Base-by-base conservation (phyloP, 495 filamentous ascomycete species). In the Astrocystis sublimbata region DNA sequence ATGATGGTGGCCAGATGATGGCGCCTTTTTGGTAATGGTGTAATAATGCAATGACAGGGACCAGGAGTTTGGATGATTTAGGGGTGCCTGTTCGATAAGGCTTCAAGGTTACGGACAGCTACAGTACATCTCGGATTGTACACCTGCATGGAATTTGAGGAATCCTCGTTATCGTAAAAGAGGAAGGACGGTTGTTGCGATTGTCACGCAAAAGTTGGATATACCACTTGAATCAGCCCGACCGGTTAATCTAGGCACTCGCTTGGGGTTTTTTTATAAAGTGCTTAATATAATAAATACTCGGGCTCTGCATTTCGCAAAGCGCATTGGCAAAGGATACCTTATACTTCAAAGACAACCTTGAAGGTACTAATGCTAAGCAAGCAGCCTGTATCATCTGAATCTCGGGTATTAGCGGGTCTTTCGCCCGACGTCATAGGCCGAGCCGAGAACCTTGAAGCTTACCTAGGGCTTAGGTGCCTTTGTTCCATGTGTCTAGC, bases 231-330 rank as follows among this genome's bases (percentile, higher is more conserved):
- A 21, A 42, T 21, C n/a, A 36, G 13, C 17, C 38, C 40, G 31
- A 40, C 35, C 26, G 15, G 26, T 53, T 24, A 43, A 45, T 57
- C 31, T 33, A 33, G 54, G 31, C 36, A 43, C 21, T 55, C 9
- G 41, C 6, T 56, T 28, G 60, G 36, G 24, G 55, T 42, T 61
- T 56, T 58, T 52, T 60, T 49, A 68, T 62, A 64, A 53, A 56
- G n/a, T n/a, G n/a, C n/a, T n/a, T 65, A 68, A 19, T 21, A 23
- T 35, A 52, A 33, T 35, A 2, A 52, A 33, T 35, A 2, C 2
- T 52, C 35, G n/a, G 17, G 35, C 23, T 52, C 49, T 52, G 30
- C 17, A 35, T 52, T 19, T 2, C n/a, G n/a, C 4, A 35, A 35
- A 21, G 26, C 7, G 17, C 46, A 35, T 52, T 23, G 9, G 35